A percentile compares a stretch with the other conserved stretches of the same genome.
phyloP scores from a whole-genome alignment of 148 eudicot species.

The Dianthus caryophyllus region DNA sequence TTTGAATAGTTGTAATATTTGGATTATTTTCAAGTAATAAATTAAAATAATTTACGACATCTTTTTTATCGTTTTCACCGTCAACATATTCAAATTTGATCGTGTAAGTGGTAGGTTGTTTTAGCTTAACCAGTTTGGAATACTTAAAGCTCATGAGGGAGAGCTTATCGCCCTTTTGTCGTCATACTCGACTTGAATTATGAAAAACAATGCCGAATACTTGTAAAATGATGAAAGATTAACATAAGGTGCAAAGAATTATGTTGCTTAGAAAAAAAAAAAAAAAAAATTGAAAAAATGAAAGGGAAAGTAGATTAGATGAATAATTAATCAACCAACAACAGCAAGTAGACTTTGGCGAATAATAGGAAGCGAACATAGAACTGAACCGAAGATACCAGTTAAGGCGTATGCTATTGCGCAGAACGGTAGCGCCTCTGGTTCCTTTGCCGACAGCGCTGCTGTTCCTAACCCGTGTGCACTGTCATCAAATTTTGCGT shows the following conservation, averaged over 20 bases:
- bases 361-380: slow-evolving; percentile 82
- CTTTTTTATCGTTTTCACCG: too few relatives aligned
- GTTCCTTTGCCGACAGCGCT: slow-evolving; percentile 98
- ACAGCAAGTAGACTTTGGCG: slow-evolving; percentile 83
- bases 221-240: not conserved
- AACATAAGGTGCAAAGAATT: not conserved
- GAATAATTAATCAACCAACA: slow-evolving; percentile 43
- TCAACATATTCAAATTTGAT: too few relatives aligned
- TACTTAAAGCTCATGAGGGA: too few relatives aligned
- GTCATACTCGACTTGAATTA: too few relatives aligned
- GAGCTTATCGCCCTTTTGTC: too few relatives aligned
- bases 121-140: too few relatives aligned
- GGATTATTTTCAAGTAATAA: too few relatives aligned
- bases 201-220: too few relatives aligned
- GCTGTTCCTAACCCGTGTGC: slow-evolving; percentile 99
- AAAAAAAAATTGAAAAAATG: not conserved
- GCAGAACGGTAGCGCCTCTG: slow-evolving; percentile 96
- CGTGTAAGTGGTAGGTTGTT: too few relatives aligned
- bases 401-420: slow-evolving; percentile 96
- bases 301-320: too few relatives aligned
- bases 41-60: too few relatives aligned
- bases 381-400: slow-evolving; percentile 79
- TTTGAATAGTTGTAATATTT: too few relatives aligned
- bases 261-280: not conserved
- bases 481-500: slow-evolving; percentile 34